A percentile compares a stretch with the other conserved stretches of the same genome.
Evolutionary conservation across 148 eudicot species (phyloP).

Genomic region (Spergularia bocconei): DNA sequence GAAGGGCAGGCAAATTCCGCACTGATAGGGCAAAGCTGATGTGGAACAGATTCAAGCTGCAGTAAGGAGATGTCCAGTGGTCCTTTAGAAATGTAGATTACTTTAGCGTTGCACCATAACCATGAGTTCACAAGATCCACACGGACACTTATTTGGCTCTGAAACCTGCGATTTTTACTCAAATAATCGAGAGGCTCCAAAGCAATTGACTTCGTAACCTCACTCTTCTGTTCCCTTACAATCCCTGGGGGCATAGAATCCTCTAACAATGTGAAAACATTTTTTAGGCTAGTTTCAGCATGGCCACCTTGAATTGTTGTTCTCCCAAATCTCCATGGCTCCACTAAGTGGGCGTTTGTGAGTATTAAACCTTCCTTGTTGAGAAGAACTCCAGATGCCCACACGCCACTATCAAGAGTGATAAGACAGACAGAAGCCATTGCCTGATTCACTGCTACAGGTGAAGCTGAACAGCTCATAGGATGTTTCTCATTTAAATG

Average conservation of each 20-base stretch:
- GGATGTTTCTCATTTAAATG: constrained; percentile 25
- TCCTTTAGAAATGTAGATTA: constrained; percentile 79
- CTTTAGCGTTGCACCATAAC: constrained; percentile 77
- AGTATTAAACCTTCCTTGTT: constrained; percentile 78
- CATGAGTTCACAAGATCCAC: constrained; percentile 64
- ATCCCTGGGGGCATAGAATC: constrained; percentile 19
- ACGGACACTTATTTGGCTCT: constrained; percentile 60
- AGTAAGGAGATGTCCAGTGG: constrained; percentile 77
- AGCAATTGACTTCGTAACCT: constrained; percentile 24
- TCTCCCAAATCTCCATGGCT: constrained; percentile 91
- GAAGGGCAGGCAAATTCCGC: constrained; percentile 58
- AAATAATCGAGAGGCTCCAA: constrained; percentile 29
- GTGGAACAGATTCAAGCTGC: constrained; percentile 68
- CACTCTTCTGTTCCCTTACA: constrained; percentile 12
- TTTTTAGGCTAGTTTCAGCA: constrained; percentile 32
- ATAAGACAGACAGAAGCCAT: constrained; percentile 77
- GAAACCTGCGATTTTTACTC: constrained; percentile 22
- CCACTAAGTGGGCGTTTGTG: constrained; percentile 95
- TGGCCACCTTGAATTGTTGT: constrained; percentile 38
- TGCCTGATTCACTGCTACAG: constrained; percentile 56
- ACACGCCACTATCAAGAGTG: constrained; percentile 66
- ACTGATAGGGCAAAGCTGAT: constrained; percentile 57
- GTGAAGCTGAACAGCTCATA: constrained; percentile 18
- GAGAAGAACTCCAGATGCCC: constrained; percentile 96
- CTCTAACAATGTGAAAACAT: constrained; percentile 21